Conservation (phyloP, 257 asterid species). For the Orobanche coerulescens region DNA sequence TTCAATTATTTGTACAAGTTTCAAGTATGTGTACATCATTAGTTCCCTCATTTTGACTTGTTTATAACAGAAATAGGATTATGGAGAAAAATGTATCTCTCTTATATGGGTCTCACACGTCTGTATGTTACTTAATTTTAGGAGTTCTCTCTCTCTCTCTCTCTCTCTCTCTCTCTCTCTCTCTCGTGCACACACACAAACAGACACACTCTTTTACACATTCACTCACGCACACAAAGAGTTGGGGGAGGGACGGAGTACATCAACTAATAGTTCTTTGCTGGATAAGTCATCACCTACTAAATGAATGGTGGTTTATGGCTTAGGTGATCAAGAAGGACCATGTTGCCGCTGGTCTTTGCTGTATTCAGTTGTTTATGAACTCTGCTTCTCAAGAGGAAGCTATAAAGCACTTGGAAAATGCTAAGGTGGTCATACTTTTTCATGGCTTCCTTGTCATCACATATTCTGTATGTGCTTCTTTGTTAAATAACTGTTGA, state of each 20-base stretch:
- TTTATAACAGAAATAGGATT: constrained; percentile 11
- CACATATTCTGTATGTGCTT: constrained; percentile 8
- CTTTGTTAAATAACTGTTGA: constrained; percentile 10
- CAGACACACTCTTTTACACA: too few species aligned
- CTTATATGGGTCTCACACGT: not conserved
- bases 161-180: constrained; percentile 14
- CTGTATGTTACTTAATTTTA: not conserved
- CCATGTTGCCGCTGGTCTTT: constrained; percentile 90
- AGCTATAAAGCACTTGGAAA: constrained; percentile 80
- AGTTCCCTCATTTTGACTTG: constrained; percentile 15
- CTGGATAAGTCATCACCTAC: constrained; percentile 17
- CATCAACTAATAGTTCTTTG: not conserved
- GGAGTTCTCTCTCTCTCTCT: not conserved
- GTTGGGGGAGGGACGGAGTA: too few species aligned
- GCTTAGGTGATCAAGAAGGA: constrained; percentile 86
- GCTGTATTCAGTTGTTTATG: constrained; percentile 92
- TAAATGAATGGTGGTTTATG: constrained; percentile 29
- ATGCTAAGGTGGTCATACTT: constrained; percentile 52
- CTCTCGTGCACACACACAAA: not conserved
- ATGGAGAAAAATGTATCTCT: constrained; percentile 5
- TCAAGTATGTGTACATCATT: constrained; percentile 49
- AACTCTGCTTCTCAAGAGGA: constrained; percentile 91
- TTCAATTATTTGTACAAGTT: constrained; percentile 83
- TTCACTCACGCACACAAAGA: too few species aligned
- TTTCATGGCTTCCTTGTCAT: constrained; percentile 8